Percentiles rank a stretch among this genome's conserved stretches.
These are phyloP conservation scores for Flaveria bidentis DNA, from an alignment of 129 eudicot genomes.

Conservation along the genomic window DNA sequence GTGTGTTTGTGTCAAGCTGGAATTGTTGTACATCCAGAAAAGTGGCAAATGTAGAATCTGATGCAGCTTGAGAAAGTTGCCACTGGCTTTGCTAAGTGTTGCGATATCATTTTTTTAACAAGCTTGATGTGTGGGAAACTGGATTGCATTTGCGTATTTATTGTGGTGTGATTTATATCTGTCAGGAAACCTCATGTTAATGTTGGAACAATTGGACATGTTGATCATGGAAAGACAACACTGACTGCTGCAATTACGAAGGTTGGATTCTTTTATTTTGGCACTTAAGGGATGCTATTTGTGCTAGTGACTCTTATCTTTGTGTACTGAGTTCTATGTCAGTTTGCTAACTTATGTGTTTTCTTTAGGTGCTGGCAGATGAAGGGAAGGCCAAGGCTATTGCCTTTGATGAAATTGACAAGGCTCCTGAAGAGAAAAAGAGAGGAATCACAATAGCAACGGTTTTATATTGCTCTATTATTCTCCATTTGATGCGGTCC, in stretches of 20 bases:
- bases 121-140: conserved; percentile 5
- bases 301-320: neutral
- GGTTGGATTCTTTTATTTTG: conserved; percentile 38
- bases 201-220: conserved; percentile 98
- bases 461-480: conserved; percentile 34
- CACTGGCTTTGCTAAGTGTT: neutral
- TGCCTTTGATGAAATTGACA: conserved; percentile 92
- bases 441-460: conserved; percentile 93
- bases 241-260: conserved; percentile 92
- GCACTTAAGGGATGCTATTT: neutral
- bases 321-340: neutral
- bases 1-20: conserved; percentile 17
- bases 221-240: conserved; percentile 99
- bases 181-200: conserved; percentile 91
- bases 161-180: neutral
- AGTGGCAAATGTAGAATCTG: neutral
- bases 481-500: neutral
- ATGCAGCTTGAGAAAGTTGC: neutral
- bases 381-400: conserved; percentile 96
- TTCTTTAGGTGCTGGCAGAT: conserved; percentile 74
- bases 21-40: neutral
- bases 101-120: neutral
- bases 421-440: conserved; percentile 99
- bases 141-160: neutral
- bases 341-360: conserved; percentile 8